These are phyloP conservation scores for Fusarium multiceps DNA, from an alignment of 2,329 filamentous ascomycete species.

Conservation along the genomic window DNA sequence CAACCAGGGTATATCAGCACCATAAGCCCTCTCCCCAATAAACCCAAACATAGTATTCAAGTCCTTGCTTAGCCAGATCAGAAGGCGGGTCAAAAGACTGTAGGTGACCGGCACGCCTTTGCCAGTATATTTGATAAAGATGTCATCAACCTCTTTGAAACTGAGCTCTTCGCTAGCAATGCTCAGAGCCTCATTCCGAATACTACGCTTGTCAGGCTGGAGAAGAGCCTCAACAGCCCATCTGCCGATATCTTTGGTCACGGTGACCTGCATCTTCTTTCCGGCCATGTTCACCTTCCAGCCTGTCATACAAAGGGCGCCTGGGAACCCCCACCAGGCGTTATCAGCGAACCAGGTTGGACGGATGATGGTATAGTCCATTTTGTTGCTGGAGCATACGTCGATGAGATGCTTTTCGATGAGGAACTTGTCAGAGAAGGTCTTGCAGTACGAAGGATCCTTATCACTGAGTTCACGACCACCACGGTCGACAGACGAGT, in stretches of 20 bases:
- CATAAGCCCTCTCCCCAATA: slow-evolving; percentile 37
- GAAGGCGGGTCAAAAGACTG: slow-evolving; percentile 28
- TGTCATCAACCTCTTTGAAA: slow-evolving; percentile 35
- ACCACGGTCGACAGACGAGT: slow-evolving; percentile 72
- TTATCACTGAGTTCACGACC: slow-evolving; percentile 64
- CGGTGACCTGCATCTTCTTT: slow-evolving; percentile 43
- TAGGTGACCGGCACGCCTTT: slow-evolving; percentile 40
- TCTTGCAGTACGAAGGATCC: slow-evolving; percentile 45
- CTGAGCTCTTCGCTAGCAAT: slow-evolving; percentile 44
- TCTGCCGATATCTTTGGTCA: slow-evolving; percentile 43
- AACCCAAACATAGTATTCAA: slow-evolving; percentile 41
- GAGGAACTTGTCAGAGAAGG: slow-evolving; percentile 62
- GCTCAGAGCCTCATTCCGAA: slow-evolving; percentile 40
- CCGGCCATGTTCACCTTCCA: slow-evolving; percentile 44
- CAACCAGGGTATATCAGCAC: slow-evolving; percentile 38
- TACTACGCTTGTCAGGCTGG: slow-evolving; percentile 23
- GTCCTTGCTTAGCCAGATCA: slow-evolving; percentile 41
- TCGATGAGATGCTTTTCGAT: slow-evolving; percentile 68
- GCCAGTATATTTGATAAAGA: slow-evolving; percentile 37
- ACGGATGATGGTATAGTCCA: slow-evolving; percentile 47
- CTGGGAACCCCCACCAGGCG: slow-evolving; percentile 43
- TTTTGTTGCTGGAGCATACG: slow-evolving; percentile 34
- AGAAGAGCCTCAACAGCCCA: slow-evolving; percentile 39
- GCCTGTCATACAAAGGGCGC: slow-evolving; percentile 44
- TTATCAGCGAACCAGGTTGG: slow-evolving; percentile 47